Base-by-base conservation (phyloP, 2,329 filamentous ascomycete genomes). In the Ceratocystis harringtonii region DNA sequence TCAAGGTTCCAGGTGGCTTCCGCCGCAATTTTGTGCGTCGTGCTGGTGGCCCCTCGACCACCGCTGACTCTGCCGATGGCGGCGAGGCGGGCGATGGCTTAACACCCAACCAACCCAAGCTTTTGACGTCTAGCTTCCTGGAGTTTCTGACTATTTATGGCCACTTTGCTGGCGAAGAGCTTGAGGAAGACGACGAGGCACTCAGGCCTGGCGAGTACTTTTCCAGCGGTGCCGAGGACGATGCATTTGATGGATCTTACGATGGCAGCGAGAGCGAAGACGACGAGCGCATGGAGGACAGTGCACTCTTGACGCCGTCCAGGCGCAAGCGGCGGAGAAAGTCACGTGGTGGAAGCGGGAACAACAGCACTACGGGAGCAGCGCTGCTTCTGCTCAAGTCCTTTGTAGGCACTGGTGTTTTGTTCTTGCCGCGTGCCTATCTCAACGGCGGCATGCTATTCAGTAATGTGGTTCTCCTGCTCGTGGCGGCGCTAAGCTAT, bases 381-480 rank as follows among this genome's bases (percentile, higher is more conserved):
- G 86, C 89, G 10, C 76, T 96, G 70, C 81, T 99, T 64, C 80
- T 99, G 52, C 84, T 99, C 69, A 99, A 99, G 78, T 97, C 92
- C 0, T 99, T 99, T 73, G 94, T 99, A 61, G 94, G 95, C 22
- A 99, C 94, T 0, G 92, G 92, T 65, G 92, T 97, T 7, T 79
- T 97, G 17, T 97, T 97, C 77, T 78, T 97, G 43, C 92, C 92
- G 0, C 86, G 91, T 61, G 92, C 94, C 3, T 99, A 94, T 73
- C 82, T 96, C 69, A 99, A 96, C 71, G 94, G 94, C 64, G 94
- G 94, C 67, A 97, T 99, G 92, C 78, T 96, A 17, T 99, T 99
- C 76, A 96, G 91, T 71, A 96, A 95, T 72, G 69, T 95, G 63
- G 88, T 99, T 17, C 82, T 99, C n/a, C 79, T 99, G 25, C 82